phyloP scores from a whole-genome alignment of 305 asterid species.

The Rubia balearica region DNA sequence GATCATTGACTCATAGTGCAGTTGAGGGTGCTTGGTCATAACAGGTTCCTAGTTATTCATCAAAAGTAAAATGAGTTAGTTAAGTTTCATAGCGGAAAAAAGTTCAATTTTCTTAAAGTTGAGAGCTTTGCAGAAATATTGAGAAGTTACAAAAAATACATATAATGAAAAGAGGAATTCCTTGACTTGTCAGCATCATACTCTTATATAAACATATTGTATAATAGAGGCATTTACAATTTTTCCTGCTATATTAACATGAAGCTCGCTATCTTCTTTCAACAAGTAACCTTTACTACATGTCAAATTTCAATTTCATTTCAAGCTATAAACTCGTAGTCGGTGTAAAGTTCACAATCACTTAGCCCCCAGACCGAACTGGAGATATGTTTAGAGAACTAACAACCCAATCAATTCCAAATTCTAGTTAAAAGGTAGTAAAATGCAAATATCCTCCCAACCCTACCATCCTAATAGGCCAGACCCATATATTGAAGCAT shows the following conservation, averaged over 20 bases:
- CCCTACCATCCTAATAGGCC: neutral
- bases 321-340: neutral
- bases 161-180: neutral
- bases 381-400: neutral
- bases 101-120: slow-evolving; percentile 1
- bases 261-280: neutral
- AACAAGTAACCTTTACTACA: neutral
- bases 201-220: neutral
- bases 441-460: neutral
- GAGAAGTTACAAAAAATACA: neutral
- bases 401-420: neutral
- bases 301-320: neutral
- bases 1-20: slow-evolving; percentile 85
- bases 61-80: slow-evolving; percentile 8
- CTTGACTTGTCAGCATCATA: neutral
- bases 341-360: neutral
- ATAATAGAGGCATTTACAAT: neutral
- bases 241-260: neutral
- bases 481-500: neutral
- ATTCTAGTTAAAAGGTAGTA: neutral
- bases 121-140: neutral
- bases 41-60: slow-evolving; percentile 57
- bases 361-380: no score
- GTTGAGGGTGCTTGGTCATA: slow-evolving; percentile 88
- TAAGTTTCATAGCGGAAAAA: neutral